Evolutionary conservation across 371 early-diverging fungal genomes (phyloP).

Genomic region (Dichotomocladium elegans): DNA sequence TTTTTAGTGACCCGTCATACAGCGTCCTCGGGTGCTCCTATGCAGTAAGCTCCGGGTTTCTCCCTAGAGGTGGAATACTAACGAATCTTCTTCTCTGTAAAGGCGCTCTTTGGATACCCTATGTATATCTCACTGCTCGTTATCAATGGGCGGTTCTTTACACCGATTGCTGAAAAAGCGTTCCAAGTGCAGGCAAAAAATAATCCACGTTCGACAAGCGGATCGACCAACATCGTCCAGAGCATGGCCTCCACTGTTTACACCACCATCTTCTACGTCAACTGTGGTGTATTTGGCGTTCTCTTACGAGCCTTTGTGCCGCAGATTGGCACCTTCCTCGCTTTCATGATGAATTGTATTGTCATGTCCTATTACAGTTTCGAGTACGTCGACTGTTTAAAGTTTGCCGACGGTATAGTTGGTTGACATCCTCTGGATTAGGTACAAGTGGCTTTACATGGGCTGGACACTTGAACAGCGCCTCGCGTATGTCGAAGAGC

Average conservation of each 20-base stretch:
- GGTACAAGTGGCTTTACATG: constrained; percentile 50
- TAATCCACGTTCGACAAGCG: constrained; percentile 9
- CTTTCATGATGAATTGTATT: constrained; percentile 40
- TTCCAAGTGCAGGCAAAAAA: constrained; percentile 21
- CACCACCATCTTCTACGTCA: constrained; percentile 37
- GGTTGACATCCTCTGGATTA: too few relatives aligned
- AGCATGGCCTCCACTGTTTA: constrained; percentile 29
- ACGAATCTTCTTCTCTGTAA: too few relatives aligned
- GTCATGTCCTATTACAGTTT: constrained; percentile 53
- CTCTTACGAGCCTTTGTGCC: constrained; percentile 30
- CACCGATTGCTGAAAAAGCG: constrained; percentile 38
- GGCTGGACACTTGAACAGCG: constrained; percentile 50
- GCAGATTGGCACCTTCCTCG: constrained; percentile 24
- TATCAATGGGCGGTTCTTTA: constrained; percentile 40
- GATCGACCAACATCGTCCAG: constrained; percentile 10
- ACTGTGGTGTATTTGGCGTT: constrained; percentile 33
- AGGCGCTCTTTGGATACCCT: constrained; percentile 52
- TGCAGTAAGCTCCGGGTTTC: constrained; percentile 25
- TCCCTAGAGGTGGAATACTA: too few relatives aligned
- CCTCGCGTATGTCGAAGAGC: constrained; percentile 44
- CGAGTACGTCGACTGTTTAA: constrained; percentile 30
- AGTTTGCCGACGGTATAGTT: too few relatives aligned
- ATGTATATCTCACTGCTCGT: constrained; percentile 37
- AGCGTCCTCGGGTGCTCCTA: constrained; percentile 30
- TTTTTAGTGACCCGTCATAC: constrained; percentile 33